These are phyloP conservation scores for Hibiscus tridactylites DNA, from an alignment of 345 rosid species.

Conservation along the genomic window DNA sequence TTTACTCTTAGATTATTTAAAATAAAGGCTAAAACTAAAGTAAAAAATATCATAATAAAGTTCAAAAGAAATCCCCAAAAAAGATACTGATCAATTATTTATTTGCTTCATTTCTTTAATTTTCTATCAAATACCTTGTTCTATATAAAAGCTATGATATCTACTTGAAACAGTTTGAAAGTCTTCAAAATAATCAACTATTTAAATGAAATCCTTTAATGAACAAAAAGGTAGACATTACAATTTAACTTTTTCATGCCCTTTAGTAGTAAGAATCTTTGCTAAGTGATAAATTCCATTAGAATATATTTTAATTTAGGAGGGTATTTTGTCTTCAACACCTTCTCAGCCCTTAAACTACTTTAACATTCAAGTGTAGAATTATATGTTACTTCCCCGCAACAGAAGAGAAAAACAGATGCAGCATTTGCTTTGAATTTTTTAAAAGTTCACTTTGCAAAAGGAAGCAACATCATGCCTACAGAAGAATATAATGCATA, in stretches of 20 bases:
- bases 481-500: background rate
- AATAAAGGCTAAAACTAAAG: too few relatives aligned
- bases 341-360: background rate
- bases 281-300: background rate
- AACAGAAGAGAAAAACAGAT: background rate
- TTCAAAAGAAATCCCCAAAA: background rate
- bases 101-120: too few relatives aligned
- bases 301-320: background rate
- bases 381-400: background rate
- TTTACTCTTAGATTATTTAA: too few relatives aligned
- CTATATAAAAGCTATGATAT: background rate
- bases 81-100: too few relatives aligned
- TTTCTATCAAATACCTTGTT: background rate
- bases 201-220: background rate
- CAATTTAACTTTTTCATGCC: background rate
- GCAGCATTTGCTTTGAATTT: too few relatives aligned
- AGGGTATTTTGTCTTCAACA: background rate
- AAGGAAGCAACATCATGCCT: background rate
- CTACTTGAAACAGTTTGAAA: background rate
- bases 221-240: too few relatives aligned
- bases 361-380: too few relatives aligned
- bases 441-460: background rate
- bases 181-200: background rate
- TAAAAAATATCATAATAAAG: too few relatives aligned
- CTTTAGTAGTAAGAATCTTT: background rate